Base-by-base conservation (phyloP, 2,329 filamentous ascomycete species). In the Sporothrix protearum region DNA sequence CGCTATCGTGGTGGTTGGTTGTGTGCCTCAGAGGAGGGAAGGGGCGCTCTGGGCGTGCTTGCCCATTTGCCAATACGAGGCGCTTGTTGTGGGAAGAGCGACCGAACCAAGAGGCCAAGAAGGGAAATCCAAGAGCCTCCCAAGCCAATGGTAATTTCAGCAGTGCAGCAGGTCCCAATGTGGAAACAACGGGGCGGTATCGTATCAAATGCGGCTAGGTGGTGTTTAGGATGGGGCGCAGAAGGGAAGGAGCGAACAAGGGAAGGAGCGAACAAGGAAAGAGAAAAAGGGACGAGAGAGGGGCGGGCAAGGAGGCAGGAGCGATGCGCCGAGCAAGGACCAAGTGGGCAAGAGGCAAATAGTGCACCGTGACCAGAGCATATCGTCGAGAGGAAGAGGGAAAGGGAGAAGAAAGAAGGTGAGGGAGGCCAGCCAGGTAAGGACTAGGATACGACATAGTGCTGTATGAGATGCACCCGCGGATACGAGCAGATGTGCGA, bases 171-270 rank as follows among this genome's bases (percentile, higher is more conserved):
- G 47, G 19, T 45, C 45, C 45, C 45, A 64, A 45, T 12, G 30
- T 25, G 59, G 42, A 70, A 71, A 71, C 7, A 66, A 66, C 59
- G 69, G 69, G 59, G 69, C 69, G 57, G 59, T 49, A 64, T 70
- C 59, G 69, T 71, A 71, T 66, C 59, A 71, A 66, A 71, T 57
- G 49, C 59, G 69, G 59, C 69, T 57, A 71, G 59, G 45, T 47
- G 30, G 39, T 22, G n/a, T 3, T 36, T 2, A 36, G 25, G 30
- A n/a, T 10, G n/a, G 51, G 36, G 28, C 42, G 28, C 55, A 64
- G 64, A 53, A 51, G 69, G 47, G 42, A 63, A 63, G 59, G 36
- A 47, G 30, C 25, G 45, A 36, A 61, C 22, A 22, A 33, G 14
- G 10, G 22, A 53, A 14, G 36, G 36, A 33, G 14, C 6, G 22